phyloP scores from a whole-genome alignment of 352 stramenopile species.

The Phytophthora ramorum region DNA sequence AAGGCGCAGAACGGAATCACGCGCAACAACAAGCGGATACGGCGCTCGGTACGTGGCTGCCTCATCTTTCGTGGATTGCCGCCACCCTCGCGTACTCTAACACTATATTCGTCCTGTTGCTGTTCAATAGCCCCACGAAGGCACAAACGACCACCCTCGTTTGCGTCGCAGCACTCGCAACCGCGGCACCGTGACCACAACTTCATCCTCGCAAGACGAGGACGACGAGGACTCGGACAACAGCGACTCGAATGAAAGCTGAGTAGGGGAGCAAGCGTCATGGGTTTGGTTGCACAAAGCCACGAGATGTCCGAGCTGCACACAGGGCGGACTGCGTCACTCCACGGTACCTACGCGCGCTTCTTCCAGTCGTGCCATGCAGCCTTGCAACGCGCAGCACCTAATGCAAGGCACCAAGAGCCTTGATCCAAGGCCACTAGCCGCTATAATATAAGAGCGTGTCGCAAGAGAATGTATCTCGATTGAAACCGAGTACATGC shows the following conservation, averaged over 20 bases:
- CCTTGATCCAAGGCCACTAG: no score
- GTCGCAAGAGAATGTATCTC: no score
- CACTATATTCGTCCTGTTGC: neutral
- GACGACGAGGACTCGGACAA: conserved; percentile 19
- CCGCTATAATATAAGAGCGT: no score
- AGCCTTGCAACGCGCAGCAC: no score
- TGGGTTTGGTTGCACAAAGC: conserved; percentile 13
- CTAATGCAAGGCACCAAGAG: no score
- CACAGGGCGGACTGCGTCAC: conserved; percentile 12
- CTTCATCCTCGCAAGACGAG: conserved; percentile 31
- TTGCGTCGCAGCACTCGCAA: conserved; percentile 37
- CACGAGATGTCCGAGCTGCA: neutral
- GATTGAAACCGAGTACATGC: no score
- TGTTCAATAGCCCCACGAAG: conserved; percentile 26
- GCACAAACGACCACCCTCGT: neutral
- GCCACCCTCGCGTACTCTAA: conserved; percentile 7
- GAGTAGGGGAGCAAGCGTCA: neutral
- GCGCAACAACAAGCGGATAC: conserved; percentile 33
- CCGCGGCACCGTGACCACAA: conserved; percentile 4
- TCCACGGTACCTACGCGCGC: no score
- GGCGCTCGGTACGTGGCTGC: conserved; percentile 33
- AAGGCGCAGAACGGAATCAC: conserved; percentile 14
- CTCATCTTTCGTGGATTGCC: neutral
- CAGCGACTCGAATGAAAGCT: conserved; percentile 24
- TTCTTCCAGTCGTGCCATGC: conserved; percentile 10